Evolutionary conservation across 1,284 basidiomycete genomes (phyloP).

Genomic region (Trametes sp.): DNA sequence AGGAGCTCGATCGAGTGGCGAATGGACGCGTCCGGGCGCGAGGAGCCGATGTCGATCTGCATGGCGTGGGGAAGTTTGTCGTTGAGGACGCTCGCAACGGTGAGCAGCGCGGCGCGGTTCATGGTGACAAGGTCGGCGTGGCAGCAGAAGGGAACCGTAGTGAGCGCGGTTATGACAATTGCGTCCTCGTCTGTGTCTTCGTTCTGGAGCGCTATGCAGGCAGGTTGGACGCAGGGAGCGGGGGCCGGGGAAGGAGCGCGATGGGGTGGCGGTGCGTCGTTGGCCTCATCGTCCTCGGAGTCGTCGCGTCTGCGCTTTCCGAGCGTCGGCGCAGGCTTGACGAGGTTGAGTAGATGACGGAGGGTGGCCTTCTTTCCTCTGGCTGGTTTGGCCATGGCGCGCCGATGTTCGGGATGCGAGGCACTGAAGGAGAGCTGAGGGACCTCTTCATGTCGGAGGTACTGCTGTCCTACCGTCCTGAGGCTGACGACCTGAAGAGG

Average conservation of each 20-base stretch:
- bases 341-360: slow-evolving; percentile 32
- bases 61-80: slow-evolving; percentile 54
- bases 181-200: slow-evolving; percentile 56
- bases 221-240: background rate
- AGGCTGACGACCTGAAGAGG: no score
- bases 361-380: slow-evolving; percentile 23
- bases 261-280: background rate
- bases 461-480: no score
- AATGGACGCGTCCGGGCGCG: slow-evolving; percentile 46
- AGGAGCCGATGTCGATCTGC: slow-evolving; percentile 49
- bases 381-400: slow-evolving; percentile 17
- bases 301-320: slow-evolving; percentile 35
- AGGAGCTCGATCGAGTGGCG: slow-evolving; percentile 56
- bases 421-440: no score
- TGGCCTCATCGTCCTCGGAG: slow-evolving; percentile 9
- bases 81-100: slow-evolving; percentile 56
- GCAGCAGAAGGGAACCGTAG: slow-evolving; percentile 62
- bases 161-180: slow-evolving; percentile 62
- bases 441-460: no score
- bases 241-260: background rate
- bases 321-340: slow-evolving; percentile 32
- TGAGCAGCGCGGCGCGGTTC: slow-evolving; percentile 53
- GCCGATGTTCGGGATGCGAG: background rate
- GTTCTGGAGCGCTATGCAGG: slow-evolving; percentile 49
- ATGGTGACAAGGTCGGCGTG: slow-evolving; percentile 67